Conservation (phyloP, 768 basidiomycete species). For the Leccinum truebloodii region DNA sequence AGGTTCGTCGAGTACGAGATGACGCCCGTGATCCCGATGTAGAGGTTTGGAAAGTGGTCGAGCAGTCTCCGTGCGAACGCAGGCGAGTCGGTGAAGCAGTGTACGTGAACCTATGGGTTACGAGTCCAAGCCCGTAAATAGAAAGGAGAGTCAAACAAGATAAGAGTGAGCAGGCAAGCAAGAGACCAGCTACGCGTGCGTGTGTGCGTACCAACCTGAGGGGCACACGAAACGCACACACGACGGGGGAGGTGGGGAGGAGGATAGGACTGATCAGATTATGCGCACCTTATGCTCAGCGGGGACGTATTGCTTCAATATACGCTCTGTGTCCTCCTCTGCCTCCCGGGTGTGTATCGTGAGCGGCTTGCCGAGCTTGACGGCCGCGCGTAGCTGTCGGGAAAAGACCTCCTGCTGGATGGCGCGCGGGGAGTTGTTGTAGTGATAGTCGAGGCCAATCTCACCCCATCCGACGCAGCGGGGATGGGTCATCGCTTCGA, state of each 20-base stretch:
- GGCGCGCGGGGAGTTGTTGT: slow-evolving; percentile 72
- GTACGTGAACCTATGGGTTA: slow-evolving; percentile 67
- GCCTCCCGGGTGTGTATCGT: slow-evolving; percentile 89
- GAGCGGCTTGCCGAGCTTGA: slow-evolving; percentile 70
- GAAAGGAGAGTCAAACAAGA: neutral
- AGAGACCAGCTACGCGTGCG: neutral
- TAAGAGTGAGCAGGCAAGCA: neutral
- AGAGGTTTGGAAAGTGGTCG: slow-evolving; percentile 77
- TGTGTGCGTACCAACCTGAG: neutral
- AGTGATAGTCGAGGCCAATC: too few relatives aligned
- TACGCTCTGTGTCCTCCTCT: slow-evolving; percentile 76
- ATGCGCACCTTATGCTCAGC: slow-evolving; percentile 58
- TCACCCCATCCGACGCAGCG: too few relatives aligned
- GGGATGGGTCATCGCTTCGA: slow-evolving; percentile 78
- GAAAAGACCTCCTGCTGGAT: slow-evolving; percentile 66
- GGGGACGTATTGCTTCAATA: slow-evolving; percentile 74
- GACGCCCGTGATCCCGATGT: slow-evolving; percentile 86
- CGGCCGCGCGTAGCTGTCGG: slow-evolving; percentile 68
- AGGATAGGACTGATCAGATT: neutral
- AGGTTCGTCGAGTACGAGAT: slow-evolving; percentile 76
- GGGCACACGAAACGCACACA: too few relatives aligned
- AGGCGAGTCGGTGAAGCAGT: slow-evolving; percentile 86
- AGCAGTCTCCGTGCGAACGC: slow-evolving; percentile 71
- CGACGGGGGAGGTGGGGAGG: neutral
- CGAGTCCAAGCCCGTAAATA: neutral